phyloP scores from a whole-genome alignment of 2,329 filamentous ascomycete species.

The Mycogone perniciosa region DNA sequence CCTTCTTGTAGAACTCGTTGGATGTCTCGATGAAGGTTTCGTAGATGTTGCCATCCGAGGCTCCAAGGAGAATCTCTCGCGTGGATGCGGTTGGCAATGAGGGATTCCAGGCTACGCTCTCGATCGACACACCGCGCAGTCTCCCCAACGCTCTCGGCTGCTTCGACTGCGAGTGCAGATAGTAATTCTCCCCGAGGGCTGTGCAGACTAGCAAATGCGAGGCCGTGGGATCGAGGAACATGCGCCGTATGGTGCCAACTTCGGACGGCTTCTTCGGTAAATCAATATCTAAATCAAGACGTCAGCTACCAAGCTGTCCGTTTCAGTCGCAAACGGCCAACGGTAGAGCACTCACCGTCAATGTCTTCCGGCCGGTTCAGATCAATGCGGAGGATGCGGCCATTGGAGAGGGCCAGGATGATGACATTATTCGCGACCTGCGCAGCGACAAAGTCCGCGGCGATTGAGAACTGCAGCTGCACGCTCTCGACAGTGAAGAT shows the following conservation, averaged over 20 bases:
- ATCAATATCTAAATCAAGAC: slow-evolving; percentile 70
- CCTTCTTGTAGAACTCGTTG: slow-evolving; percentile 89
- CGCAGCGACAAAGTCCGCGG: slow-evolving; percentile 91
- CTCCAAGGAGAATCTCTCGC: slow-evolving; percentile 84
- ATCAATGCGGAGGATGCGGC: slow-evolving; percentile 89
- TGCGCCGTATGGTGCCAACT: slow-evolving; percentile 83
- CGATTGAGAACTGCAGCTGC: slow-evolving; percentile 87
- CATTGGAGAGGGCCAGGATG: slow-evolving; percentile 83
- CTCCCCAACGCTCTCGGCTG: slow-evolving; percentile 76
- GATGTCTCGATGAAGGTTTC: slow-evolving; percentile 92
- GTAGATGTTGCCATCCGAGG: slow-evolving; percentile 90
- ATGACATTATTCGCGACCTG: slow-evolving; percentile 98
- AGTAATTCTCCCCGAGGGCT: slow-evolving; percentile 90
- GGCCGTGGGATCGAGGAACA: slow-evolving; percentile 96
- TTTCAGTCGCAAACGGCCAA: neutral
- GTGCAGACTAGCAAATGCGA: slow-evolving; percentile 92
- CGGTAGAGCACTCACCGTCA: slow-evolving; percentile 54
- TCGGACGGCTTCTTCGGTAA: slow-evolving; percentile 89
- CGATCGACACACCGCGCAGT: slow-evolving; percentile 79
- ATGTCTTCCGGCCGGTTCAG: slow-evolving; percentile 91
- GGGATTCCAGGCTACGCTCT: slow-evolving; percentile 91
- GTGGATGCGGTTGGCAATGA: slow-evolving; percentile 89
- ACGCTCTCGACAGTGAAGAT: slow-evolving; percentile 95
- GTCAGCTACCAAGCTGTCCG: slow-evolving; percentile 2
- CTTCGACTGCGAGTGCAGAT: slow-evolving; percentile 90